Percentiles rank a stretch among this genome's conserved stretches.
Evolutionary conservation across 352 stramenopile species (phyloP).

Genomic region (Aphanomyces invadans): DNA sequence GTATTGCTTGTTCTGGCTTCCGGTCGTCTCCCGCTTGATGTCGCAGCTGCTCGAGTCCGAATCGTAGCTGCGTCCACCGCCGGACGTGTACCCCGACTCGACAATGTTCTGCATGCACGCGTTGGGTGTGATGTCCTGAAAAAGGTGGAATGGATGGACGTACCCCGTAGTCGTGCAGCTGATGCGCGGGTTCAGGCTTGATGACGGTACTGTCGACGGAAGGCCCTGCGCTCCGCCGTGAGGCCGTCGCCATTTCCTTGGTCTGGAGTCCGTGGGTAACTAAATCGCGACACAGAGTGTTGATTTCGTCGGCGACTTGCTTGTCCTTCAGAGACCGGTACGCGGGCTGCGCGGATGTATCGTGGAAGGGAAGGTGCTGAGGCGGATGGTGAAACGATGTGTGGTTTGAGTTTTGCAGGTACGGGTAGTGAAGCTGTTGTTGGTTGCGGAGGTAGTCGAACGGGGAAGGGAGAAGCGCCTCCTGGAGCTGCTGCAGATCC

Average conservation of each 20-base stretch:
- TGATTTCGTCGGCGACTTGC: slow-evolving; percentile 24
- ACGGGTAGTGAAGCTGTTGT: neutral
- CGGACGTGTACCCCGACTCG: slow-evolving; percentile 20
- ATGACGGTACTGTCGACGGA: neutral
- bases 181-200: slow-evolving; percentile 1
- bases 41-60: slow-evolving; percentile 27
- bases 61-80: slow-evolving; percentile 22
- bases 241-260: slow-evolving; percentile 2
- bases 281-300: slow-evolving; percentile 22
- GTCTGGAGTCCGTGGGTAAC: slow-evolving; percentile 23
- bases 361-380: neutral
- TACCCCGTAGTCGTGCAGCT: slow-evolving; percentile 7
- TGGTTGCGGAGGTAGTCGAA: slow-evolving; percentile 22
- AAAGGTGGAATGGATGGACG: neutral
- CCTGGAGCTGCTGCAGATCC: slow-evolving; percentile 62
- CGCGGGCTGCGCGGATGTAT: neutral
- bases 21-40: slow-evolving; percentile 26
- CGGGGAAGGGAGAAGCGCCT: slow-evolving; percentile 63
- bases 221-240: neutral
- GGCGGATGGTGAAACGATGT: neutral
- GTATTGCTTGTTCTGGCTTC: slow-evolving; percentile 42
- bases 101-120: neutral
- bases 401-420: neutral
- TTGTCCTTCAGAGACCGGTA: slow-evolving; percentile 1
- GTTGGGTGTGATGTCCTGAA: too few relatives aligned